A percentile compares a stretch with the other conserved stretches of the same genome.
Evolutionary conservation across 1,284 basidiomycete genomes (phyloP).

Genomic region (Ceratobasidium sp.): DNA sequence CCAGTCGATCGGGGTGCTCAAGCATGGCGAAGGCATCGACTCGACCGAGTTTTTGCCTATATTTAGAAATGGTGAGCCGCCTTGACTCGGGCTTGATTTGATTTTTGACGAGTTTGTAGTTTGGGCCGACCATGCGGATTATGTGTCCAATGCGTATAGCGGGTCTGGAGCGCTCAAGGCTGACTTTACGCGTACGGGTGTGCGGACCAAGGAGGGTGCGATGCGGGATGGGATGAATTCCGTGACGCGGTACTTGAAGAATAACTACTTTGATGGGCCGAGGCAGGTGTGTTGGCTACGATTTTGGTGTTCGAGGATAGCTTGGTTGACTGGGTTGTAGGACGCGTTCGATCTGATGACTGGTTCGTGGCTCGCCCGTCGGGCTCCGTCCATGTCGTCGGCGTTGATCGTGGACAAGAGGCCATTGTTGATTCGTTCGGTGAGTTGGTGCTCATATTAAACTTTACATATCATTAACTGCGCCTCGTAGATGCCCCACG

Average conservation of each 20-base stretch:
- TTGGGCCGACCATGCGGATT: conserved; percentile 98
- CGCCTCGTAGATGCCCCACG: conserved; percentile 85
- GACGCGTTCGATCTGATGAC: conserved; percentile 95
- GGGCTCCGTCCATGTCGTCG: conserved; percentile 66
- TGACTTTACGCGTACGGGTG: conserved; percentile 94
- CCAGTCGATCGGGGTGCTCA: conserved; percentile 70
- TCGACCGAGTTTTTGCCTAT: conserved; percentile 78
- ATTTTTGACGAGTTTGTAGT: conserved; percentile 58
- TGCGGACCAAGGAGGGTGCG: conserved; percentile 79
- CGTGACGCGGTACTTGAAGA: conserved; percentile 87
- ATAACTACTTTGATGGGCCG: conserved; percentile 97
- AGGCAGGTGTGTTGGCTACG: conserved; percentile 70
- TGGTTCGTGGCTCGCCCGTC: conserved; percentile 84
- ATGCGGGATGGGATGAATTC: conserved; percentile 91
- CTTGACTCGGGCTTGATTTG: neutral
- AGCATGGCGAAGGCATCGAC: conserved; percentile 72
- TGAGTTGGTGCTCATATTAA: conserved; percentile 53
- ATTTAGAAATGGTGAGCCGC: conserved; percentile 82
- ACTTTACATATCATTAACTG: neutral
- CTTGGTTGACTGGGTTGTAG: conserved; percentile 50
- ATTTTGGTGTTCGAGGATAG: neutral
- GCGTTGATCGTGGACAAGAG: conserved; percentile 79
- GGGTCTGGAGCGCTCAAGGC: conserved; percentile 97
- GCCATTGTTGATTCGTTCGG: conserved; percentile 80
- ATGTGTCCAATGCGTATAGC: conserved; percentile 89